Conservation (phyloP, 768 basidiomycete species). For the Tremella yokohamensis region DNA sequence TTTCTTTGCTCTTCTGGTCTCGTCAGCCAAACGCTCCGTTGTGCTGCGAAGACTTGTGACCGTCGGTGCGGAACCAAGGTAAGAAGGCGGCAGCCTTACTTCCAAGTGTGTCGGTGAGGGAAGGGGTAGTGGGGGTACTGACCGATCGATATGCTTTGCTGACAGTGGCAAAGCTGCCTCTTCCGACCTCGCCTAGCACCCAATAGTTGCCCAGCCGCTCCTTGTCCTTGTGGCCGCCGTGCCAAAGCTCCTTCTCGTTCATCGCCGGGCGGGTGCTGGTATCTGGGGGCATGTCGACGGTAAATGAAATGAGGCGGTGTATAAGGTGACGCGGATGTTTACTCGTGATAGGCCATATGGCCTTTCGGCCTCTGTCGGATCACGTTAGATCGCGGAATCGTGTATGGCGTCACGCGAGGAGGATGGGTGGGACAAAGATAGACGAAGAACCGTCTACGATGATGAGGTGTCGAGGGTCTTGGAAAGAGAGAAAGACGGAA, state of each 20-base stretch:
- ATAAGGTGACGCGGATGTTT: no score
- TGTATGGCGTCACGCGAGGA: no score
- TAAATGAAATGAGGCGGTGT: no score
- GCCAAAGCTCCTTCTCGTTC: constrained; percentile 9
- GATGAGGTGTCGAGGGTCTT: no score
- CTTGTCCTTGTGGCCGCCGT: constrained; percentile 17
- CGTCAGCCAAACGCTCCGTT: no score
- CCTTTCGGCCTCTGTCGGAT: no score
- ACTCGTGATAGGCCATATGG: no score
- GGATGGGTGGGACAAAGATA: no score
- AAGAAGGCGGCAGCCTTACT: background rate
- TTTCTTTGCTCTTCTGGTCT: constrained; percentile 66
- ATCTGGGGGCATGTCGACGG: constrained; percentile 15
- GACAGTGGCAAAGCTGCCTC: constrained; percentile 91
- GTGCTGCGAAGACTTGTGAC: background rate
- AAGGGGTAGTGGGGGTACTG: constrained; percentile 39
- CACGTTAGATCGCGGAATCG: no score
- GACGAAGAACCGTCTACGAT: no score
- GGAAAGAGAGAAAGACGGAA: no score
- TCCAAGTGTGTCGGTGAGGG: background rate
- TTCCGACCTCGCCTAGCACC: constrained; percentile 53
- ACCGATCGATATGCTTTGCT: constrained; percentile 91
- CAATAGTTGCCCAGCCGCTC: constrained; percentile 52
- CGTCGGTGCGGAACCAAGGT: background rate
- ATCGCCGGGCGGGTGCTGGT: constrained; percentile 8